Conservation (phyloP, 306 rosid genomes). For the Gastrolobium bilobum region DNA sequence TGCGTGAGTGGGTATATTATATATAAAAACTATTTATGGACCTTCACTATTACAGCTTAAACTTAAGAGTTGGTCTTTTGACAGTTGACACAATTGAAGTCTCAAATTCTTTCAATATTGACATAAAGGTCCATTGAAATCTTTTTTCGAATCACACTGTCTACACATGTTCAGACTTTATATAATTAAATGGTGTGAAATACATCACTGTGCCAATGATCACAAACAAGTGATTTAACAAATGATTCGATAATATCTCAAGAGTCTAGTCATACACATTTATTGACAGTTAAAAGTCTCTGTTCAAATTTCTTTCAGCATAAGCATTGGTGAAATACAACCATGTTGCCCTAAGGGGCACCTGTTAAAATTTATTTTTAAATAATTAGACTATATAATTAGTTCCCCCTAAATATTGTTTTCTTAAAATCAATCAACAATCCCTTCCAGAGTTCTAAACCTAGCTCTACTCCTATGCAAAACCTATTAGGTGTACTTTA, state of each 20-base stretch:
- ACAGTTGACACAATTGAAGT: slow-evolving; percentile 16
- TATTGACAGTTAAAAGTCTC: background rate
- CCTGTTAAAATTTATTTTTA: background rate
- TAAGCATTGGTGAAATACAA: slow-evolving; percentile 23
- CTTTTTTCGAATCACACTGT: background rate
- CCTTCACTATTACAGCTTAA: slow-evolving; percentile 25
- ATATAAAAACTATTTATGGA: background rate
- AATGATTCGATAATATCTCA: slow-evolving; percentile 11
- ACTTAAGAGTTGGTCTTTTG: slow-evolving; percentile 23
- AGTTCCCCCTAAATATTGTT: background rate
- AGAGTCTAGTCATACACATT: slow-evolving; percentile 16
- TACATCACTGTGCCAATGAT: slow-evolving; percentile 5
- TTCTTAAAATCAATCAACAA: slow-evolving; percentile 26
- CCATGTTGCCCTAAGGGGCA: background rate
- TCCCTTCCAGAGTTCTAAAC: slow-evolving; percentile 27
- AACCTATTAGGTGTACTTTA: background rate
- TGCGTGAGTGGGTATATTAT: background rate
- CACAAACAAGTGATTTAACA: slow-evolving; percentile 8
- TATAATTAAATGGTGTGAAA: background rate
- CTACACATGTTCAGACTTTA: background rate
- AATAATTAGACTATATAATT: background rate
- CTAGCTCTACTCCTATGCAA: slow-evolving; percentile 12
- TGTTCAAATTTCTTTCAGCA: slow-evolving; percentile 34
- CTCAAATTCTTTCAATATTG: slow-evolving; percentile 9
- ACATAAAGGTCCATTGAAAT: slow-evolving; percentile 34